phyloP scores from a whole-genome alignment of 441 rosid species.

The Croton laevigatus region DNA sequence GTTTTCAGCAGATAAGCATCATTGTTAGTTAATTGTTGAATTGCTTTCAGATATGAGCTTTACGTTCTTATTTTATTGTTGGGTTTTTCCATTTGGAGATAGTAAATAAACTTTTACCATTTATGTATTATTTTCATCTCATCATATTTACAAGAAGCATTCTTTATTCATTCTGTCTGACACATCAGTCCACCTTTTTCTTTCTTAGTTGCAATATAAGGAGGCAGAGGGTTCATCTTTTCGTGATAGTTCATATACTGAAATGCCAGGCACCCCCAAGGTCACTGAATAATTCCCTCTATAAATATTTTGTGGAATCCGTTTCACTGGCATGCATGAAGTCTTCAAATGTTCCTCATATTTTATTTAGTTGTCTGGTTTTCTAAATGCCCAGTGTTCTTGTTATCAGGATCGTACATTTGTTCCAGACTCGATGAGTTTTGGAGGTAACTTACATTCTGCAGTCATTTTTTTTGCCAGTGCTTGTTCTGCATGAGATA shows the following conservation, averaged over 20 bases:
- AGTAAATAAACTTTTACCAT: too few relatives aligned
- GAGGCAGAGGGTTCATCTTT: slow-evolving; percentile 93
- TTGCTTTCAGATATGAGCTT: too few relatives aligned
- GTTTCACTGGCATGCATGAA: not conserved
- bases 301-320: not conserved
- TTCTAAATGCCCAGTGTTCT: slow-evolving; percentile 36
- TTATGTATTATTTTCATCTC: not conserved
- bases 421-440: slow-evolving; percentile 64
- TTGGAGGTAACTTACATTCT: slow-evolving; percentile 61
- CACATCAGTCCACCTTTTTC: slow-evolving; percentile 3
- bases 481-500: slow-evolving; percentile 6
- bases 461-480: slow-evolving; percentile 12
- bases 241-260: slow-evolving; percentile 66
- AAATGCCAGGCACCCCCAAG: slow-evolving; percentile 77
- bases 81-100: too few relatives aligned
- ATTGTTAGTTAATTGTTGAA: too few relatives aligned
- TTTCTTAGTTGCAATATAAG: slow-evolving; percentile 74
- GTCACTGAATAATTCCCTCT: slow-evolving; percentile 32
- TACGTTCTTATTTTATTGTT: too few relatives aligned
- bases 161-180: not conserved
- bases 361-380: slow-evolving; percentile 14
- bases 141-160: not conserved
- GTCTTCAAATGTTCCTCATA: not conserved
- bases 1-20: too few relatives aligned
- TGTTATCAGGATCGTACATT: slow-evolving; percentile 80